Percentiles rank a stretch among this genome's conserved stretches.
These are phyloP conservation scores for Erigeron canadensis DNA, from an alignment of 129 eudicot genomes.

Conservation along the genomic window DNA sequence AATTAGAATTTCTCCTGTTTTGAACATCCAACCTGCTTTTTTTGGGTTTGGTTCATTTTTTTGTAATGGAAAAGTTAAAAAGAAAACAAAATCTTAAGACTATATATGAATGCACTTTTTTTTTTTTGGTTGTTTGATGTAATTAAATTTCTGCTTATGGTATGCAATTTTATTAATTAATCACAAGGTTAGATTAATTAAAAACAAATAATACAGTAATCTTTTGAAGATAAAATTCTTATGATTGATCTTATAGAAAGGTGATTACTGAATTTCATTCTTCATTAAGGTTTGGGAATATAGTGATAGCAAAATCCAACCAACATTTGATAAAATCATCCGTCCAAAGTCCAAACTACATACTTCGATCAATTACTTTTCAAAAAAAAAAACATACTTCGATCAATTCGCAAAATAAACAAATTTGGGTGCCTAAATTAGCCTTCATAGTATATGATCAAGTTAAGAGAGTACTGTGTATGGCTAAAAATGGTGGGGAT, in stretches of 20 bases:
- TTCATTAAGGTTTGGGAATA: too few relatives aligned
- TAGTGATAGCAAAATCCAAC: too few relatives aligned
- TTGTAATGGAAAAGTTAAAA: slow-evolving; percentile 68
- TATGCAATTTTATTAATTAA: background rate
- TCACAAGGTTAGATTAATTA: background rate
- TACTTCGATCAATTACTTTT: too few relatives aligned
- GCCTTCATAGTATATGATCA: background rate
- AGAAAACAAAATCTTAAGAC: slow-evolving; percentile 52
- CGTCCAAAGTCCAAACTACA: too few relatives aligned
- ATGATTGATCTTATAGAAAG: too few relatives aligned
- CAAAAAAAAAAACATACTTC: too few relatives aligned
- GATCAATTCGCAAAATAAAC: too few relatives aligned
- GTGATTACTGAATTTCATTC: too few relatives aligned
- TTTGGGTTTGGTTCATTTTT: slow-evolving; percentile 81
- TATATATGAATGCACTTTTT: background rate
- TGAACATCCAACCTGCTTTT: slow-evolving; percentile 72
- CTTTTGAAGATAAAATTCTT: too few relatives aligned
- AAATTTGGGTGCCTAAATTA: background rate
- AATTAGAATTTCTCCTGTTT: slow-evolving; percentile 58
- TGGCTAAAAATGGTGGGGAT: slow-evolving; percentile 16
- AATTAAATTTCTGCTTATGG: slow-evolving; percentile 11
- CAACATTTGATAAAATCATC: too few relatives aligned
- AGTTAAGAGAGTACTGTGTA: slow-evolving; percentile 1
- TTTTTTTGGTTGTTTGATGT: slow-evolving; percentile 24
- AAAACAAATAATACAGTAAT: too few relatives aligned